Conservation (phyloP, 805 yeast genomes). For the Kazachstania psychrophila region DNA sequence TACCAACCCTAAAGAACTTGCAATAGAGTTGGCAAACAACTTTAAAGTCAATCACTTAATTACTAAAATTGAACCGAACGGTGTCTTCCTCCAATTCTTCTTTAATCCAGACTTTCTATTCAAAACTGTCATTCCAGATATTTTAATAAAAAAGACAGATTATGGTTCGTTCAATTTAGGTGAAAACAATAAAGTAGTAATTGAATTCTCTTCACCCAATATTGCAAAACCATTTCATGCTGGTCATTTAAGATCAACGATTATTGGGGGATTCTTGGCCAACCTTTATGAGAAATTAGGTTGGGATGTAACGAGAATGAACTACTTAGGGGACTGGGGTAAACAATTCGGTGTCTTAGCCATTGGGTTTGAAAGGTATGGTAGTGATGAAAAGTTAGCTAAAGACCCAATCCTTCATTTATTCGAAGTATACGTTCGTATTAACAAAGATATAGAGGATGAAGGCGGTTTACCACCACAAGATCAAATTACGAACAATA, state of each 20-base stretch:
- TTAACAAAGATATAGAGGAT: slow-evolving; percentile 63
- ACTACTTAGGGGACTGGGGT: slow-evolving; percentile 98
- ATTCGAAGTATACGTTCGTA: slow-evolving; percentile 82
- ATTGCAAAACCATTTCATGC: slow-evolving; percentile 99
- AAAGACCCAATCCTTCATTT: slow-evolving; percentile 86
- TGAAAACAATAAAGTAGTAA: slow-evolving; percentile 53
- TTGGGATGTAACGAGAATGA: slow-evolving; percentile 81
- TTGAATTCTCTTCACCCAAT: slow-evolving; percentile 94
- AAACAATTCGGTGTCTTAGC: slow-evolving; percentile 95
- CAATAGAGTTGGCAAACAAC: slow-evolving; percentile 64
- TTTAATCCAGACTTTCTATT: slow-evolving; percentile 58
- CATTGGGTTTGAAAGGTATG: slow-evolving; percentile 80
- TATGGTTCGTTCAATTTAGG: slow-evolving; percentile 77
- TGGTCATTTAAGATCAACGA: slow-evolving; percentile 93
- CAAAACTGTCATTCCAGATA: slow-evolving; percentile 59
- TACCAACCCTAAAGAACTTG: slow-evolving; percentile 61
- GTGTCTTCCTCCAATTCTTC: slow-evolving; percentile 85
- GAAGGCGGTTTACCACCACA: slow-evolving; percentile 43
- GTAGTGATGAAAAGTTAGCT: slow-evolving; percentile 59
- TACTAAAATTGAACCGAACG: slow-evolving; percentile 65
- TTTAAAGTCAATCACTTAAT: slow-evolving; percentile 67
- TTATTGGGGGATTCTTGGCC: slow-evolving; percentile 89
- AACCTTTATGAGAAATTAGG: slow-evolving; percentile 85
- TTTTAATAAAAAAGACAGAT: slow-evolving; percentile 44
- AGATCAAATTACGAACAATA: slow-evolving; percentile 53